Conservation (phyloP, 768 basidiomycete genomes). For the Xanthoconium stramineum region DNA sequence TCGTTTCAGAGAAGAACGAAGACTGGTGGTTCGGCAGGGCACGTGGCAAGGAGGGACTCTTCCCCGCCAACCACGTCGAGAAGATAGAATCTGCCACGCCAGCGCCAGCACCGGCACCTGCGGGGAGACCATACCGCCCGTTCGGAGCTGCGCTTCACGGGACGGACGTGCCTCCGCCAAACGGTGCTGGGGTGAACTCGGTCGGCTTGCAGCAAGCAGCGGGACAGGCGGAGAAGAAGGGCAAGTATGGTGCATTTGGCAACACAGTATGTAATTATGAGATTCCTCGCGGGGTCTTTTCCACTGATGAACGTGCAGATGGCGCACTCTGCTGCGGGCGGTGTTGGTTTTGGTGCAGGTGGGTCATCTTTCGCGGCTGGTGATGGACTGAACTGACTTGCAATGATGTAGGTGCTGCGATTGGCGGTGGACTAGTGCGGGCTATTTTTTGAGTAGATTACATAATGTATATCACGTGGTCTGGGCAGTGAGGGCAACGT, state of each 20-base stretch:
- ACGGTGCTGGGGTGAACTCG: slow-evolving; percentile 27
- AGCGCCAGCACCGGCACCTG: background rate
- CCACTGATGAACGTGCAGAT: slow-evolving; percentile 35
- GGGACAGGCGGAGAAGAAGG: slow-evolving; percentile 46
- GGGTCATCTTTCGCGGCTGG: slow-evolving; percentile 16
- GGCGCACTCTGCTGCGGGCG: slow-evolving; percentile 62
- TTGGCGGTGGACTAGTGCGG: slow-evolving; percentile 47
- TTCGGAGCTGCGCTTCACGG: slow-evolving; percentile 39
- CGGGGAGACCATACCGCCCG: slow-evolving; percentile 30
- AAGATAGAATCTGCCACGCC: slow-evolving; percentile 34
- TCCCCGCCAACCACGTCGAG: slow-evolving; percentile 76
- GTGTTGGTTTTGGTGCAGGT: slow-evolving; percentile 78
- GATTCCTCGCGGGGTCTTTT: slow-evolving; percentile 1
- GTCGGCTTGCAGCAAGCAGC: slow-evolving; percentile 28
- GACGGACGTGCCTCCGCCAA: slow-evolving; percentile 30
- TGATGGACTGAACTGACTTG: background rate
- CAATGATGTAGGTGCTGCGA: slow-evolving; percentile 45
- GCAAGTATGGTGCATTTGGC: slow-evolving; percentile 53
- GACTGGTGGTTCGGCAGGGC: slow-evolving; percentile 85
- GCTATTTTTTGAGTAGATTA: slow-evolving; percentile 42
- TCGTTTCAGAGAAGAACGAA: slow-evolving; percentile 73
- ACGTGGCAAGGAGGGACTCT: slow-evolving; percentile 66
- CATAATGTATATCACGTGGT: slow-evolving; percentile 27
- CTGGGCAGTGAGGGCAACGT: background rate
- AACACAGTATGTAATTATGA: slow-evolving; percentile 45